phyloP scores from a whole-genome alignment of 176 grass and related monocot species.

The Olyra latifolia region DNA sequence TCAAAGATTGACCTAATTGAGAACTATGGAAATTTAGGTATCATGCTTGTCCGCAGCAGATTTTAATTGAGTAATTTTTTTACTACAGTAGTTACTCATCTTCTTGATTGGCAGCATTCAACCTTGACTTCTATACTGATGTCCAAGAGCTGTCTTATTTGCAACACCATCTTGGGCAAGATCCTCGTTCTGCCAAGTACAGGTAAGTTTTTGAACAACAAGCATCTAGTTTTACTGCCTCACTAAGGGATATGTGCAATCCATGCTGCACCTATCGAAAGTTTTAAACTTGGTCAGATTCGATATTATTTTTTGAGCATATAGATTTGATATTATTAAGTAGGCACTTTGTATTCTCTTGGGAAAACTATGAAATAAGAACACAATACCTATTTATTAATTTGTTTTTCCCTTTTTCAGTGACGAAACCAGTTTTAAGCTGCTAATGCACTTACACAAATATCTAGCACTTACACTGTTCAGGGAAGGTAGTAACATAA shows the following conservation, averaged over 20 bases:
- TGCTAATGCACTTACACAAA: background rate
- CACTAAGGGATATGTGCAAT: background rate
- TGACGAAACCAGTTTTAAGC: background rate
- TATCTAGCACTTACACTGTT: background rate
- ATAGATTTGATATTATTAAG: no score
- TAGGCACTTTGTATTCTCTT: no score
- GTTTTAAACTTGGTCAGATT: background rate
- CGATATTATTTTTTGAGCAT: no score
- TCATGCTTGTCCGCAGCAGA: background rate
- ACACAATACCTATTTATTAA: no score
- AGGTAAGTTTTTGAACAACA: constrained; percentile 36
- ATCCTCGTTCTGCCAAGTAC: constrained; percentile 92
- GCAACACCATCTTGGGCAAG: constrained; percentile 84
- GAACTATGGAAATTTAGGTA: constrained; percentile 90
- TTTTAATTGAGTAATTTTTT: constrained; percentile 23
- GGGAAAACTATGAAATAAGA: no score
- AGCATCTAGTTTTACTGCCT: background rate
- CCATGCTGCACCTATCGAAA: background rate
- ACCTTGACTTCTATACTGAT: constrained; percentile 96
- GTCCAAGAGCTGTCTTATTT: constrained; percentile 90
- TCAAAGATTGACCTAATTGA: constrained; percentile 98
- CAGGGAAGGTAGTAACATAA: background rate
- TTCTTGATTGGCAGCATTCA: constrained; percentile 65
- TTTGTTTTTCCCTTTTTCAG: background rate
- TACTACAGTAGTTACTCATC: constrained; percentile 27